Percentiles rank a stretch among this genome's conserved stretches.
Evolutionary conservation across 371 early-diverging fungal genomes (phyloP).

Genomic region (Apophysomyces sp.): DNA sequence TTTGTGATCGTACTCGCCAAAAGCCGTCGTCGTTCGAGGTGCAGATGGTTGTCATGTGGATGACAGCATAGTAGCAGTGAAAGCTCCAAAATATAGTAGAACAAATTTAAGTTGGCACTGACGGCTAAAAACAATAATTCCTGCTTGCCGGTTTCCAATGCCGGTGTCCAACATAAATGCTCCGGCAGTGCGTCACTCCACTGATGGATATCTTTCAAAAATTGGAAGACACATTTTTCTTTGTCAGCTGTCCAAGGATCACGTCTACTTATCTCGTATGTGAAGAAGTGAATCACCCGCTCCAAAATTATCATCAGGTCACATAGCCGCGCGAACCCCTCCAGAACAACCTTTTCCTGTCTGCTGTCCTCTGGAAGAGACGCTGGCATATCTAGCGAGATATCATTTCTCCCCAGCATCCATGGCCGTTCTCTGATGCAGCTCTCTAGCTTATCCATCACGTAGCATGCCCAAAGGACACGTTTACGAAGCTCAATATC

Average conservation of each 20-base stretch:
- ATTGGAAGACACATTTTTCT: slow-evolving; percentile 34
- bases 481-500: slow-evolving; percentile 48
- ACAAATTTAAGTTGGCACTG: slow-evolving; percentile 32
- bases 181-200: slow-evolving; percentile 36
- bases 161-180: slow-evolving; percentile 31
- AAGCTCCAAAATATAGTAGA: slow-evolving; percentile 38
- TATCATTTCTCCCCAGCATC: slow-evolving; percentile 40
- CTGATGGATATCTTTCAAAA: slow-evolving; percentile 29
- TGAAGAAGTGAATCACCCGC: slow-evolving; percentile 35
- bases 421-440: slow-evolving; percentile 40
- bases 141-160: too few relatives aligned
- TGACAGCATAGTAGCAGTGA: slow-evolving; percentile 44
- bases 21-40: slow-evolving; percentile 30
- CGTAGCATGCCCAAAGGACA: slow-evolving; percentile 50
- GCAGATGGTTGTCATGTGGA: slow-evolving; percentile 34
- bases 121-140: too few relatives aligned
- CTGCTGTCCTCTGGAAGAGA: slow-evolving; percentile 41
- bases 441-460: slow-evolving; percentile 48
- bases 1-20: slow-evolving; percentile 44
- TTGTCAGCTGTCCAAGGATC: slow-evolving; percentile 36
- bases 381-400: slow-evolving; percentile 35
- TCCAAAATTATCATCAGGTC: slow-evolving; percentile 42
- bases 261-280: slow-evolving; percentile 27
- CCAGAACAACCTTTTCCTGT: slow-evolving; percentile 32
- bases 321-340: slow-evolving; percentile 39